These are phyloP conservation scores for Colletotrichum tanaceti DNA, from an alignment of 2,329 filamentous ascomycete species.

Conservation along the genomic window DNA sequence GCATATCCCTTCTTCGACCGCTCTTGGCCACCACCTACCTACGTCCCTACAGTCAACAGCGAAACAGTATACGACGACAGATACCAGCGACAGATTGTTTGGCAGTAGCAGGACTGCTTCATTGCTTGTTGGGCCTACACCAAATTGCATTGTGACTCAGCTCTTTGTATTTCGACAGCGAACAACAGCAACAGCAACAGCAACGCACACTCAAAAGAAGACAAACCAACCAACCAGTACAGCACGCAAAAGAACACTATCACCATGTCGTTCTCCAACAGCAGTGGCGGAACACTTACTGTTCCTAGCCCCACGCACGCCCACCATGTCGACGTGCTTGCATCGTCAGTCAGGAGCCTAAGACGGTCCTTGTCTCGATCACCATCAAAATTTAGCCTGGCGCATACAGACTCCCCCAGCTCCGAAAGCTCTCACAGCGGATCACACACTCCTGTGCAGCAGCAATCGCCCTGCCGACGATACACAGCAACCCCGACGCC, in stretches of 20 bases:
- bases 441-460: constrained; percentile 38
- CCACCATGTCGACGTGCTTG: constrained; percentile 81
- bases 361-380: constrained; percentile 90
- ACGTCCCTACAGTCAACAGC: constrained; percentile 23
- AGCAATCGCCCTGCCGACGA: constrained; percentile 60
- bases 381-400: constrained; percentile 86
- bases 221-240: constrained; percentile 6
- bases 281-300: constrained; percentile 81
- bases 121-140: constrained; percentile 26
- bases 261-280: constrained; percentile 69
- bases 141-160: constrained; percentile 16
- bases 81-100: constrained; percentile 37
- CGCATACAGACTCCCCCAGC: constrained; percentile 60
- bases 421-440: constrained; percentile 59
- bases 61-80: constrained; percentile 38
- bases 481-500: constrained; percentile 44
- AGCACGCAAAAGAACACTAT: constrained; percentile 25
- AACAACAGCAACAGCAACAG: constrained; percentile 17
- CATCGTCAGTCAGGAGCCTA: constrained; percentile 83
- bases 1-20: constrained; percentile 28
- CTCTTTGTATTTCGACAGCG: constrained; percentile 32
- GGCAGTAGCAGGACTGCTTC: constrained; percentile 23
- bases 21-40: constrained; percentile 13
- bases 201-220: constrained; percentile 18
- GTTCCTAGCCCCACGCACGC: constrained; percentile 87